These are phyloP conservation scores for Candida schatavii DNA, from an alignment of 805 yeast genomes.

Conservation along the genomic window DNA sequence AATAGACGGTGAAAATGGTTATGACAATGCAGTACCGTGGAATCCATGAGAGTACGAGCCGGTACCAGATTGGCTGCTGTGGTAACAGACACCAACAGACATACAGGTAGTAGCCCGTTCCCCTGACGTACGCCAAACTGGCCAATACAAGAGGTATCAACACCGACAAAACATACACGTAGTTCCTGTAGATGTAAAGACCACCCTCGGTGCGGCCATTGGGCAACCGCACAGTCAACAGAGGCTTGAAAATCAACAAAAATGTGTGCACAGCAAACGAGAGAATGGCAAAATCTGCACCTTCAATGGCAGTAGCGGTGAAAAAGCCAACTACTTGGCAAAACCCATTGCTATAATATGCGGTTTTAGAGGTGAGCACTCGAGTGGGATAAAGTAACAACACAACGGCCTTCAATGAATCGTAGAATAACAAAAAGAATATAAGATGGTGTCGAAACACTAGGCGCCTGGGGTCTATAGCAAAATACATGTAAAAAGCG, in stretches of 20 bases:
- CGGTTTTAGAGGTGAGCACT: constrained; percentile 39
- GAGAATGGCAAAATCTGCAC: constrained; percentile 81
- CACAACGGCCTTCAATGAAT: constrained; percentile 68
- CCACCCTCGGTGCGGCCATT: constrained; percentile 63
- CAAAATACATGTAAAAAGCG: constrained; percentile 57
- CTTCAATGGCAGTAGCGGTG: constrained; percentile 77
- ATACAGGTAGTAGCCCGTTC: constrained; percentile 56
- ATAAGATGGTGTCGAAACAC: constrained; percentile 73
- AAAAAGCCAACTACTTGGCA: constrained; percentile 75
- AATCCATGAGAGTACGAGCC: constrained; percentile 74
- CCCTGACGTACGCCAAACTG: constrained; percentile 60
- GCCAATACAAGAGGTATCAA: constrained; percentile 67
- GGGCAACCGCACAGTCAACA: constrained; percentile 39
- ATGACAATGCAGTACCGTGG: constrained; percentile 71
- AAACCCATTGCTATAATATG: constrained; percentile 49
- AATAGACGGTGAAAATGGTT: constrained; percentile 60
- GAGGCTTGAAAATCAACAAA: constrained; percentile 65
- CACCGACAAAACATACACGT: constrained; percentile 57
- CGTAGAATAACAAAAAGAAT: constrained; percentile 64
- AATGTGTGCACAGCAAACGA: constrained; percentile 83
- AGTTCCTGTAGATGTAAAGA: constrained; percentile 53
- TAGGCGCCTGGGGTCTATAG: constrained; percentile 60
- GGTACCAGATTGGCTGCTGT: constrained; percentile 66
- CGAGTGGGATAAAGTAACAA: constrained; percentile 68
- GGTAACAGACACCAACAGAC: constrained; percentile 82